These are phyloP conservation scores for Lomentospora prolificans DNA, from an alignment of 2,329 filamentous ascomycete genomes.

Conservation along the genomic window DNA sequence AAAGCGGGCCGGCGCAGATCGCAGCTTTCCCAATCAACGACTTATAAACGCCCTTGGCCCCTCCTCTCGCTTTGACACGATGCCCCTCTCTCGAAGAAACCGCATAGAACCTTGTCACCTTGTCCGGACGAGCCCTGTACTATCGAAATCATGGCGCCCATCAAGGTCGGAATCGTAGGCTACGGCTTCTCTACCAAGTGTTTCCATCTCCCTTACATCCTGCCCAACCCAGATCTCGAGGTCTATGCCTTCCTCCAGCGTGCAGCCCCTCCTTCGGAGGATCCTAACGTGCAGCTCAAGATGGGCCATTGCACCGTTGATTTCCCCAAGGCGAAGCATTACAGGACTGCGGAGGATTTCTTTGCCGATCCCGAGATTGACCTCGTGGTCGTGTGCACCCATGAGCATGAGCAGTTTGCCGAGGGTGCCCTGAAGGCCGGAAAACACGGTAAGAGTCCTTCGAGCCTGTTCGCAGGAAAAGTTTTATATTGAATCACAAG, in stretches of 20 bases:
- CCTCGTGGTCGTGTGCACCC: slow-evolving; percentile 43
- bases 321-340: slow-evolving; percentile 40
- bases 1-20: slow-evolving; percentile 1
- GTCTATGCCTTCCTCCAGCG: slow-evolving; percentile 39
- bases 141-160: slow-evolving; percentile 17
- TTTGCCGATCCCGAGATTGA: slow-evolving; percentile 48
- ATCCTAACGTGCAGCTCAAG: slow-evolving; percentile 19
- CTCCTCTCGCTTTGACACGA: not conserved
- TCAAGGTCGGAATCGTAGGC: slow-evolving; percentile 40
- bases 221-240: slow-evolving; percentile 32
- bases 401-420: slow-evolving; percentile 23
- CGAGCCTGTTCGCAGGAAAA: not conserved
- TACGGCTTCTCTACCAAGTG: slow-evolving; percentile 37
- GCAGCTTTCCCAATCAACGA: not conserved
- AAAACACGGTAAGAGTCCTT: slow-evolving; percentile 38
- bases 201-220: slow-evolving; percentile 37
- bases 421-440: slow-evolving; percentile 46
- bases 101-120: too few relatives aligned
- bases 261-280: slow-evolving; percentile 24
- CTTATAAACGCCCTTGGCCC: not conserved
- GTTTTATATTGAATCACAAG: not conserved
- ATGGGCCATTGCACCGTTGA: slow-evolving; percentile 38
- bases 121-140: too few relatives aligned
- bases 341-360: slow-evolving; percentile 47
- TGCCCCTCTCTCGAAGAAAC: not conserved